These are phyloP conservation scores for Leccinum arenicola DNA, from an alignment of 768 basidiomycete species.

Conservation along the genomic window DNA sequence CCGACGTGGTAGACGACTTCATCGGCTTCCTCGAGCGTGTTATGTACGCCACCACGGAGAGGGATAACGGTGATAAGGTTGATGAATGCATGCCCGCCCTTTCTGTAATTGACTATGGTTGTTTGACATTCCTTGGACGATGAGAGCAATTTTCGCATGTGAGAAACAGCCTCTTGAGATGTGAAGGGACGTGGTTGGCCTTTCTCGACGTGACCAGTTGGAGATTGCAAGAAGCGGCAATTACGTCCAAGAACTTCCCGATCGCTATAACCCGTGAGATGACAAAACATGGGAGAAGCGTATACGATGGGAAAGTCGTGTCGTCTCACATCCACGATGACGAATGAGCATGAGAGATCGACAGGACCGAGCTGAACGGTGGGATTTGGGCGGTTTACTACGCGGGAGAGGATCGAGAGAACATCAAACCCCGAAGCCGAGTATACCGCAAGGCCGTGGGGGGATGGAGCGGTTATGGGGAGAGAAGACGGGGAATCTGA, in stretches of 20 bases:
- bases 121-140: slow-evolving; percentile 88
- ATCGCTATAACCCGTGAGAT: slow-evolving; percentile 71
- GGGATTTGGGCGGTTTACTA: slow-evolving; percentile 72
- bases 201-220: slow-evolving; percentile 51
- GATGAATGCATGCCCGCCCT: slow-evolving; percentile 81
- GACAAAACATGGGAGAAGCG: slow-evolving; percentile 80
- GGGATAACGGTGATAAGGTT: slow-evolving; percentile 94
- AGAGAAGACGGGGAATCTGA: neutral
- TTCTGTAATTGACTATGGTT: slow-evolving; percentile 83
- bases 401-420: slow-evolving; percentile 74
- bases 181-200: slow-evolving; percentile 58
- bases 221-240: slow-evolving; percentile 88
- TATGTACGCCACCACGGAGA: slow-evolving; percentile 58
- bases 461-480: slow-evolving; percentile 29
- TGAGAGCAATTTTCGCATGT: slow-evolving; percentile 61
- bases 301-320: slow-evolving; percentile 89
- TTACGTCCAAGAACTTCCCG: slow-evolving; percentile 83
- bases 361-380: slow-evolving; percentile 83
- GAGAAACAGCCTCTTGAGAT: slow-evolving; percentile 62
- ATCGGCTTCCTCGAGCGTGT: slow-evolving; percentile 49
- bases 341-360: slow-evolving; percentile 89
- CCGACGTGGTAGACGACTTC: slow-evolving; percentile 88
- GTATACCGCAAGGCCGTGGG: slow-evolving; percentile 62
- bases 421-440: slow-evolving; percentile 91
- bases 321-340: slow-evolving; percentile 80